A percentile compares a stretch with the other conserved stretches of the same genome.
Conservation (phyloP, 257 asterid genomes). For the Mentha longifolia region DNA sequence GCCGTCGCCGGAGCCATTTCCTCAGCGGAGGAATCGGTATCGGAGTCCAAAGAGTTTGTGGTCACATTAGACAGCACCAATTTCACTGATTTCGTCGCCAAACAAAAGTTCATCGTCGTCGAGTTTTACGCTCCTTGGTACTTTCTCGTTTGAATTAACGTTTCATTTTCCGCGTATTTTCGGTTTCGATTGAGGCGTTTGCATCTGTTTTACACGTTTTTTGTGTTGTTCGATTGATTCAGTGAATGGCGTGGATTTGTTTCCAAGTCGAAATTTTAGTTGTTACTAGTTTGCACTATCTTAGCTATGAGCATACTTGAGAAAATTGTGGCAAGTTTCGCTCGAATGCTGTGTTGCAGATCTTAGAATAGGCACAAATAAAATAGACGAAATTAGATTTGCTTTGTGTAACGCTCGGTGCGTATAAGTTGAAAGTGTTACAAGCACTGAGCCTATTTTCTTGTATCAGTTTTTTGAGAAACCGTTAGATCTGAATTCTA, state of each 20-base stretch:
- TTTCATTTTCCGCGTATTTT: neutral
- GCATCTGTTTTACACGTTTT: neutral
- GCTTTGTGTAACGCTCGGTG: neutral
- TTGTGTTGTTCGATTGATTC: slow-evolving; percentile 18
- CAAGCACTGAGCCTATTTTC: neutral
- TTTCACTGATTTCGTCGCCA: slow-evolving; percentile 76
- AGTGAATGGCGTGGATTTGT: neutral
- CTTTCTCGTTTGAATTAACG: neutral
- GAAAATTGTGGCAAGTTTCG: neutral
- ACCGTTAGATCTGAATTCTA: slow-evolving; percentile 23
- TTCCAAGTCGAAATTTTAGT: slow-evolving; percentile 4
- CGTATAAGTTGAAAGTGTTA: neutral
- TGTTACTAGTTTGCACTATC: neutral
- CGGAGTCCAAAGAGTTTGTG: slow-evolving; percentile 67
- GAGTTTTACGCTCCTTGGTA: slow-evolving; percentile 96
- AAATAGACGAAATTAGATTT: neutral
- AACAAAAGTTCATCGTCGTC: slow-evolving; percentile 76
- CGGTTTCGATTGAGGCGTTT: neutral
- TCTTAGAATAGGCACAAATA: neutral
- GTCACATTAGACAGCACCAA: slow-evolving; percentile 74
- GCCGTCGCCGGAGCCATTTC: slow-evolving; percentile 39
- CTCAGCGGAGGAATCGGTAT: slow-evolving; percentile 46
- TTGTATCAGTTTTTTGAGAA: slow-evolving; percentile 11
- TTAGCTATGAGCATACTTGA: neutral
- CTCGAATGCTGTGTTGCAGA: slow-evolving; percentile 12